phyloP scores from a whole-genome alignment of 1,284 basidiomycete species.

The Cutaneotrichosporon daszewskae region DNA sequence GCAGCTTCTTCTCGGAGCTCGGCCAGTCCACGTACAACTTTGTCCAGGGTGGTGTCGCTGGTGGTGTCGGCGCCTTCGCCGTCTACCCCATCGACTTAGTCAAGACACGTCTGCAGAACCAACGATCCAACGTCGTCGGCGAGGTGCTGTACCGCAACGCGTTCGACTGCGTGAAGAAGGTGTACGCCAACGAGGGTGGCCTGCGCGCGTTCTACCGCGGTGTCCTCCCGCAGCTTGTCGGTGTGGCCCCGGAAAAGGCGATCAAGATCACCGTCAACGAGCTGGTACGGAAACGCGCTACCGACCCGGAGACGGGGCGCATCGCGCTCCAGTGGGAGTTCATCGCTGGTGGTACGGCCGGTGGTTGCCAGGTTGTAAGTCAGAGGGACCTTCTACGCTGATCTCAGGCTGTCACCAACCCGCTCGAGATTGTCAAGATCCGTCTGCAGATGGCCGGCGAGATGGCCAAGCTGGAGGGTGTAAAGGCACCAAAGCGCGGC shows the following conservation, averaged over 20 bases:
- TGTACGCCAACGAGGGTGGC: conserved; percentile 90
- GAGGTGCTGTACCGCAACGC: conserved; percentile 93
- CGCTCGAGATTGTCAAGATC: conserved; percentile 80
- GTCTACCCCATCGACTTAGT: conserved; percentile 55
- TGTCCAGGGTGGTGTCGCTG: conserved; percentile 82
- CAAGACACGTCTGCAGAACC: conserved; percentile 93
- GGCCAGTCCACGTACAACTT: conserved; percentile 77
- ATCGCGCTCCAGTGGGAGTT: conserved; percentile 85
- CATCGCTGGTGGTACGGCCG: conserved; percentile 83
- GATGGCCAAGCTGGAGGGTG: conserved; percentile 65
- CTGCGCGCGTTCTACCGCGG: conserved; percentile 91
- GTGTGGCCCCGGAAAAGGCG: conserved; percentile 92
- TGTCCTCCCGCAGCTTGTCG: conserved; percentile 88
- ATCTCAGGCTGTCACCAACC: conserved; percentile 97
- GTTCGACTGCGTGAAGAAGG: conserved; percentile 87
- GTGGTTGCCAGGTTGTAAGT: conserved; percentile 98
- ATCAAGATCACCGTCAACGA: conserved; percentile 82
- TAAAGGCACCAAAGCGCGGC: conserved; percentile 70
- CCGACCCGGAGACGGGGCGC: conserved; percentile 89
- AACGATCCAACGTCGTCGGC: conserved; percentile 87
- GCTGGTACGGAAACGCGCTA: conserved; percentile 72
- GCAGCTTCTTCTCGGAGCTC: conserved; percentile 41
- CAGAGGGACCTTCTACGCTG: conserved; percentile 49
- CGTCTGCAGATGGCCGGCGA: conserved; percentile 88
- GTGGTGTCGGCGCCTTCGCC: conserved; percentile 64